Base-by-base conservation (phyloP, 768 basidiomycete species). In the Suillus decipiens region DNA sequence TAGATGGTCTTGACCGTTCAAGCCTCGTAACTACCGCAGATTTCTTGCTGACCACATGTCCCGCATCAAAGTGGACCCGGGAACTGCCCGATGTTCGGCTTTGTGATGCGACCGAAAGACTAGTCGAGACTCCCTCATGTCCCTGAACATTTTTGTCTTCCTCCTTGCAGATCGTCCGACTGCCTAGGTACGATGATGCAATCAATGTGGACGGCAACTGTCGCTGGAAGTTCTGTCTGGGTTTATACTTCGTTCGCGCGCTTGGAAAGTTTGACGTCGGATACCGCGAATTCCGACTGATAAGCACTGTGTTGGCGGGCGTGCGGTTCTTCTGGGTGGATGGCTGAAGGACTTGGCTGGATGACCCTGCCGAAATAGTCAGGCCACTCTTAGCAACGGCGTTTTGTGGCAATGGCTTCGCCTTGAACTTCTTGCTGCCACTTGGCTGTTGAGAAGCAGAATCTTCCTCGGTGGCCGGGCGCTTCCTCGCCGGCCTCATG, bases 401-500 rank as follows among this genome's bases (percentile, higher is more conserved):
- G 58, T 63, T 51, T 59, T 61, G 64, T 57, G 58, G 56, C 61
- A 57, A 56, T 2, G 47, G 68, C 67, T 76, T 79, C 41, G 73
- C 73, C 67, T 71, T 53, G 1, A 34, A 11, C 33, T 53, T 77
- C 63, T 80, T 78, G 57, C 67, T 70, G 24, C 62, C 68, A 48
- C 39, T 69, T 15, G 60, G 60, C 67, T 69, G 70, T 63, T 66
- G 57, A 22, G 60, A 64, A 60, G 67, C 60, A 51, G 43, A 62
- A 63, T 71, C 67, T 62, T 39, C 68, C 41, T 70, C 72, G 42
- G 75, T 72, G 39, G 71, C 78, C 63, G 77, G 73, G 66, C 87
- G 84, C 74, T 88, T 88, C 67, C 70, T 79, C 28, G 81, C 75
- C 33, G 68, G 72, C 65, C 81, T 77, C 73, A 78, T 75, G 58